These are phyloP conservation scores for Boeremia lycopersici DNA, from an alignment of 2,329 filamentous ascomycete species.

Conservation along the genomic window DNA sequence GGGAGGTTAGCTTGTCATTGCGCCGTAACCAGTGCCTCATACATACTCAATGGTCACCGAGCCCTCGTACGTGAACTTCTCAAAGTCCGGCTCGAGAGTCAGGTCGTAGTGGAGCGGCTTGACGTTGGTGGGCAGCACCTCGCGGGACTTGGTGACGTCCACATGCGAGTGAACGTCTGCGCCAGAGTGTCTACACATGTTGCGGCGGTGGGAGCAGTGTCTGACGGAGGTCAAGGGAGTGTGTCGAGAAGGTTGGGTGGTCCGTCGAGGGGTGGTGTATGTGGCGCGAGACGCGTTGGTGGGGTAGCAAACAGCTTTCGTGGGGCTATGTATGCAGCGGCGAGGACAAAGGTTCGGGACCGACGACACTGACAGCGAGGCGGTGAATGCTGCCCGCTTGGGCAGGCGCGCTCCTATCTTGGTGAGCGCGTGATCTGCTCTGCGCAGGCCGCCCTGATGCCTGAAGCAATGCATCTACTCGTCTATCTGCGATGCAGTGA, in stretches of 20 bases:
- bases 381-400: slow-evolving; percentile 21
- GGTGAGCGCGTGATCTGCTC: slow-evolving; percentile 25
- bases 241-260: slow-evolving; percentile 24
- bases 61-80: slow-evolving; percentile 85
- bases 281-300: slow-evolving; percentile 28
- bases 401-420: slow-evolving; percentile 11
- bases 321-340: slow-evolving; percentile 34
- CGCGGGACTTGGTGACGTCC: slow-evolving; percentile 69
- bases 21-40: background rate
- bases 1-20: slow-evolving; percentile 26
- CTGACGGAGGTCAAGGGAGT: slow-evolving; percentile 44
- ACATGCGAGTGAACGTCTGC: slow-evolving; percentile 61
- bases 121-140: slow-evolving; percentile 90
- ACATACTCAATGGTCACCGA: slow-evolving; percentile 78
- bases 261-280: slow-evolving; percentile 32
- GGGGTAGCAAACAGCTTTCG: slow-evolving; percentile 37
- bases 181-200: slow-evolving; percentile 72
- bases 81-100: slow-evolving; percentile 88
- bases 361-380: slow-evolving; percentile 24
- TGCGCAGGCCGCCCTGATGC: slow-evolving; percentile 37
- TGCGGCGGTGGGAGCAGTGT: slow-evolving; percentile 76
- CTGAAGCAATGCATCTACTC: slow-evolving; percentile 45
- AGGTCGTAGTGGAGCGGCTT: slow-evolving; percentile 91
- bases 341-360: slow-evolving; percentile 16
- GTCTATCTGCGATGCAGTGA: slow-evolving; percentile 23